Percentiles rank a stretch among this genome's conserved stretches.
These are phyloP conservation scores for Colletotrichum higginsianum DNA, from an alignment of 2,329 filamentous ascomycete genomes.

Conservation along the genomic window DNA sequence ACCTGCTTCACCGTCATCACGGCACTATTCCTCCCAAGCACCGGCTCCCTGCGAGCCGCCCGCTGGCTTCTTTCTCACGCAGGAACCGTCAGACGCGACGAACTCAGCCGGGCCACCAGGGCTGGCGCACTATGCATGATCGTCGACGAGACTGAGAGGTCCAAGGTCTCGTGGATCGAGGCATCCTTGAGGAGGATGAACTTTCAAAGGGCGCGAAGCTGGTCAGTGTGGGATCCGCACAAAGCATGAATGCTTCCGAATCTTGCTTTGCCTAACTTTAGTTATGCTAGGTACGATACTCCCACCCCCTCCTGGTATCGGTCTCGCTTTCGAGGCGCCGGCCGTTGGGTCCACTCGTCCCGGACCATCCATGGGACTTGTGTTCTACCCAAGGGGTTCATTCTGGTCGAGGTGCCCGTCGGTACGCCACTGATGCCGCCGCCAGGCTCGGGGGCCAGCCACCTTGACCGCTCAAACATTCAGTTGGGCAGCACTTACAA, in stretches of 20 bases:
- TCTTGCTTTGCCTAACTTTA: constrained; percentile 22
- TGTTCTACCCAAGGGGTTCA: constrained; percentile 33
- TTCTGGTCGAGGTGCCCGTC: constrained; percentile 39
- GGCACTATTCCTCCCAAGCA: constrained; percentile 42
- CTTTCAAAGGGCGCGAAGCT: constrained; percentile 34
- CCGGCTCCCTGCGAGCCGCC: constrained; percentile 42
- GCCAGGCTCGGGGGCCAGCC: constrained; percentile 15
- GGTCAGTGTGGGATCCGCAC: constrained; percentile 16
- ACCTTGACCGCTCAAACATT: constrained; percentile 32
- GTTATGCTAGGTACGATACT: constrained; percentile 30
- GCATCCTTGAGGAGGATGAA: constrained; percentile 31
- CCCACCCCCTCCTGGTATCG: constrained; percentile 26
- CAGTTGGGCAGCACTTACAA: constrained; percentile 43
- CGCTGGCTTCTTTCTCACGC: constrained; percentile 34
- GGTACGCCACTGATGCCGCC: constrained; percentile 40
- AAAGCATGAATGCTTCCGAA: constrained; percentile 9
- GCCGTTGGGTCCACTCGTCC: constrained; percentile 36
- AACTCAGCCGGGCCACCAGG: constrained; percentile 38
- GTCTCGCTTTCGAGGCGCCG: constrained; percentile 34
- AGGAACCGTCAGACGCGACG: constrained; percentile 36
- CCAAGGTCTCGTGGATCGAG: constrained; percentile 37
- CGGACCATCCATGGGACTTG: constrained; percentile 39
- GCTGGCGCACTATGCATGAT: constrained; percentile 47
- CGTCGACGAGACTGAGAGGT: constrained; percentile 35
- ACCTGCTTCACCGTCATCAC: constrained; percentile 35